phyloP scores from a whole-genome alignment of 2,329 filamentous ascomycete genomes.

The Pseudogymnoascus sp. region DNA sequence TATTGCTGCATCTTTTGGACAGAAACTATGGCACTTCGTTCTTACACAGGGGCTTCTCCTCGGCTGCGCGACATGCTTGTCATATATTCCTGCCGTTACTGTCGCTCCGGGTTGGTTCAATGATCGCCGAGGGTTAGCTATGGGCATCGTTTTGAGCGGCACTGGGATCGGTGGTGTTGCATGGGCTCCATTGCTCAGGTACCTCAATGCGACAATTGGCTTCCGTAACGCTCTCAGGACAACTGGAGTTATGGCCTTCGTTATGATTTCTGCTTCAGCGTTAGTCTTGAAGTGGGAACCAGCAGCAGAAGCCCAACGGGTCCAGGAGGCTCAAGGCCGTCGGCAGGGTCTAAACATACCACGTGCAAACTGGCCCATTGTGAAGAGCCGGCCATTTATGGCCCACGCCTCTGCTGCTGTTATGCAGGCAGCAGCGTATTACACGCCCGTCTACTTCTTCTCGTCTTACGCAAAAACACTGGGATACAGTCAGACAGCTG shows the following conservation, averaged over 20 bases:
- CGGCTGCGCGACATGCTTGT: slow-evolving; percentile 33
- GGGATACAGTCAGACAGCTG: slow-evolving; percentile 31
- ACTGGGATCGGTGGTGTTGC: slow-evolving; percentile 35
- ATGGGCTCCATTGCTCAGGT: slow-evolving; percentile 24
- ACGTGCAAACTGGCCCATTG: slow-evolving; percentile 31
- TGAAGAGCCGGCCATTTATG: slow-evolving; percentile 30
- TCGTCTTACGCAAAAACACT: slow-evolving; percentile 33
- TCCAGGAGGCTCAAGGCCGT: slow-evolving; percentile 3
- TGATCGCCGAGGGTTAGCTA: slow-evolving; percentile 31
- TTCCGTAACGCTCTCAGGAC: slow-evolving; percentile 34
- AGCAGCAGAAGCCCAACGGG: slow-evolving; percentile 3
- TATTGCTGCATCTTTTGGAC: slow-evolving; percentile 31
- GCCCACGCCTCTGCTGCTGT: slow-evolving; percentile 32
- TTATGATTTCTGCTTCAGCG: slow-evolving; percentile 22
- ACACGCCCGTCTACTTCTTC: slow-evolving; percentile 34
- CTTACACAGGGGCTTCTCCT: slow-evolving; percentile 32
- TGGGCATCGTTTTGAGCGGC: slow-evolving; percentile 34
- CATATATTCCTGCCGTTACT: slow-evolving; percentile 34
- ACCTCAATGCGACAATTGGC: slow-evolving; percentile 23
- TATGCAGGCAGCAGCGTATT: slow-evolving; percentile 34
- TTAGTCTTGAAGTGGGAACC: slow-evolving; percentile 14
- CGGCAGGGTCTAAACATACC: slow-evolving; percentile 20
- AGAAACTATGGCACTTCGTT: slow-evolving; percentile 23
- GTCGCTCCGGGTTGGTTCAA: slow-evolving; percentile 35
- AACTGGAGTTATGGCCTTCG: slow-evolving; percentile 28